A percentile compares a stretch with the other conserved stretches of the same genome.
Evolutionary conservation across 768 basidiomycete species (phyloP).

Genomic region (Mycena olivaceomarginata): DNA sequence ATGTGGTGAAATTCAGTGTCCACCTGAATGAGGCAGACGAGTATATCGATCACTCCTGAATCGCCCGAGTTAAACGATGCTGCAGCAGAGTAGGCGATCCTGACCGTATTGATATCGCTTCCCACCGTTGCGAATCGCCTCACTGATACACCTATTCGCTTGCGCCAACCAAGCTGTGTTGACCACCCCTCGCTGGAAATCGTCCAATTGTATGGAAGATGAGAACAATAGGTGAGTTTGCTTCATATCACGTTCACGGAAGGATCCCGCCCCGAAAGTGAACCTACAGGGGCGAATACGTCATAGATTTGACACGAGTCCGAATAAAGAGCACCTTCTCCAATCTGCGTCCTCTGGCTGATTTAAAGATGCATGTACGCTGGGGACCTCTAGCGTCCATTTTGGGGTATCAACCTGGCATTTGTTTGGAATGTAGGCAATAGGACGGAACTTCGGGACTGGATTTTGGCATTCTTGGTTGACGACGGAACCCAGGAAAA

Average conservation of each 20-base stretch:
- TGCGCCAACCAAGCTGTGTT: constrained; percentile 5
- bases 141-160: neutral
- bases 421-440: too few relatives aligned
- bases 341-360: too few relatives aligned
- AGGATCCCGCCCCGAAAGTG: neutral
- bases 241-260: neutral
- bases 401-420: too few relatives aligned
- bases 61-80: too few relatives aligned
- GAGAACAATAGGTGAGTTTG: neutral
- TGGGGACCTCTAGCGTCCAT: too few relatives aligned
- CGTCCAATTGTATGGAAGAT: neutral
- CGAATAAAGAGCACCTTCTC: too few relatives aligned
- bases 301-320: too few relatives aligned
- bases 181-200: neutral
- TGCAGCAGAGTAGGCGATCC: too few relatives aligned
- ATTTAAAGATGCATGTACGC: too few relatives aligned
- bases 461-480: neutral
- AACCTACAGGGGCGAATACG: too few relatives aligned
- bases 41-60: neutral
- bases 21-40: neutral
- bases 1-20: neutral
- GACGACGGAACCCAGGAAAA: constrained; percentile 10
- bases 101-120: constrained; percentile 4
- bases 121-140: neutral
- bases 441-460: too few relatives aligned